Base-by-base conservation (phyloP, 495 filamentous ascomycete species). In the Cryomyces antarcticus region DNA sequence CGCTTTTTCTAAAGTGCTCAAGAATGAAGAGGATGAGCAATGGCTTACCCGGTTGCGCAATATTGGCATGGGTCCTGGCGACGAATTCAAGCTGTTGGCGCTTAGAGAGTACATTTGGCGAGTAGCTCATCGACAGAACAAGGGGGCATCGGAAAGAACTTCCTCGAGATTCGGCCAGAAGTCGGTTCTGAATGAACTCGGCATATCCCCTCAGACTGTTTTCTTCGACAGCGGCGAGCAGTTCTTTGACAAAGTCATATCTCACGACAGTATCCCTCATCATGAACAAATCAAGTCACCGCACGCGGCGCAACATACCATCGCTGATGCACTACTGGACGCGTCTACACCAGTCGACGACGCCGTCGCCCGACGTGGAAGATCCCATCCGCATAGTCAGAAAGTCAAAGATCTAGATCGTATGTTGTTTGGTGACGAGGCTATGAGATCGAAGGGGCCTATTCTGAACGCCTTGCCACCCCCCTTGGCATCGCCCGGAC, bases 11-110 rank as follows among this genome's bases (percentile, higher is more conserved):
- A 72, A 66, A 53, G 51, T 74, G 1, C 49, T 67, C 0, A 85
- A 72, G 53, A 94, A 88, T 51, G 86, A 93, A n/a, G 88, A 95
- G 56, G 92, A 99, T 57, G 85, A 95, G 44, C 76, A 86, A 52
- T 99, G 92, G 92, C 65, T 99, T n/a, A 63, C 64, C 13, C 73
- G 80, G 41, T 61, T 99, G 30, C 71, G 83, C 30, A 87, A 82
- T 47, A 71, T 89, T 33, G 88, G 89, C 0, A 81, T 99, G 71
- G 58, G 65, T 1, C 46, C 63, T 0, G 87, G 93, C 37, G 92
- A 99, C 50, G 92, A 99, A 45, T 73, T 79, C 49, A 99, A 99
- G 54, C 62, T 99, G 6, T 61, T 94, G 13, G 78, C 75, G 5
- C 69, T 99, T 11, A 69, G 78, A 41, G 89, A 94, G 52, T 95